Percentiles rank a stretch among this genome's conserved stretches.
Conservation (phyloP, 2,329 filamentous ascomycete genomes). For the Diaporthe helianthi region DNA sequence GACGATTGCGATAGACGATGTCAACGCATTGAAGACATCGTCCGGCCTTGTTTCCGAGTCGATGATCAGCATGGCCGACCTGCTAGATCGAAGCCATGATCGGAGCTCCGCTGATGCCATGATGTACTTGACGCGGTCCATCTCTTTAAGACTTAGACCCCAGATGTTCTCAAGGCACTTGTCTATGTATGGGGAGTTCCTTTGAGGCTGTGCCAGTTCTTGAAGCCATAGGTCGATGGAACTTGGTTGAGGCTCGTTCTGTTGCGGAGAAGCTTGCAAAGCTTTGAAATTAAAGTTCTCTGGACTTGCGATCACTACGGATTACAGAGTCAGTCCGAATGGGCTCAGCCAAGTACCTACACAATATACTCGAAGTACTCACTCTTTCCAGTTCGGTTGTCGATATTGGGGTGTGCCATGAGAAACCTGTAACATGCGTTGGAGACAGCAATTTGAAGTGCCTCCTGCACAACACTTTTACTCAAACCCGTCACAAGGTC, state of each 20-base stretch:
- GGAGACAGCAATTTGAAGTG: background rate
- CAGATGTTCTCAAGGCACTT: background rate
- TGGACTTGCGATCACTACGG: background rate
- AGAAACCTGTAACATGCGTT: background rate
- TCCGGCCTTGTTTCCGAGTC: background rate
- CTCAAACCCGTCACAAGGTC: background rate
- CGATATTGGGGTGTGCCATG: background rate
- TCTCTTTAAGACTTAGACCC: background rate
- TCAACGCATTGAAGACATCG: background rate
- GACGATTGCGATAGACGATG: background rate
- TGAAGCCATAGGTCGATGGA: background rate
- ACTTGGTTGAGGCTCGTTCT: background rate
- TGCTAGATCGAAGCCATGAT: background rate
- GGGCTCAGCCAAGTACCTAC: background rate
- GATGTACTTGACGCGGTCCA: background rate
- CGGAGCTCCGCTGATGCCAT: background rate
- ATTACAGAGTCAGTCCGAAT: background rate
- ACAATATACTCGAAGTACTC: background rate
- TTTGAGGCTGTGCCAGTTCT: background rate
- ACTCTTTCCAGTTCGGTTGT: background rate
- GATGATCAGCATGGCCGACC: background rate
- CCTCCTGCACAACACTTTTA: background rate
- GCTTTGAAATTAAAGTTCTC: background rate
- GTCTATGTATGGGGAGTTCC: background rate
- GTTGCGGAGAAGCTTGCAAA: background rate